Evolutionary conservation across 2,329 filamentous ascomycete species (phyloP).

Genomic region (Neurospora sp.): DNA sequence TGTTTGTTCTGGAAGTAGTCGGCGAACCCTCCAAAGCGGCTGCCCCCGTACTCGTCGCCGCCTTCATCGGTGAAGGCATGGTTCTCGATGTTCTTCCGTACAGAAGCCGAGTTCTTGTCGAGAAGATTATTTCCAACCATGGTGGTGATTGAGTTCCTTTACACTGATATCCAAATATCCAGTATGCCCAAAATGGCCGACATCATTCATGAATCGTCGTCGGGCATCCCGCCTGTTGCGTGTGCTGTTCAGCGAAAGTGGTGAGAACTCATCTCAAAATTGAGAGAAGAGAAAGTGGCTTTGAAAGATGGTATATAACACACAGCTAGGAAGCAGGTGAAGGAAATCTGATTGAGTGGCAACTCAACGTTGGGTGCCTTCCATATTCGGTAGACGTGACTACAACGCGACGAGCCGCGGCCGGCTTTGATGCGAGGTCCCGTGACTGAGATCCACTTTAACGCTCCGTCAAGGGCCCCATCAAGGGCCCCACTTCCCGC

Average conservation of each 20-base stretch:
- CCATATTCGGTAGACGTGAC: background rate
- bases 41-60: constrained; percentile 85
- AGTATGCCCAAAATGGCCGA: background rate
- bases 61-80: constrained; percentile 71
- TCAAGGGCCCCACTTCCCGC: background rate
- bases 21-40: constrained; percentile 76
- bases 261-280: background rate
- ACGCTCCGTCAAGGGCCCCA: background rate
- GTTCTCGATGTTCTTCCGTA: constrained; percentile 51
- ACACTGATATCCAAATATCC: background rate
- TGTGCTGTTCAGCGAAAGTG: background rate
- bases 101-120: constrained; percentile 52
- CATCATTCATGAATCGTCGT: background rate
- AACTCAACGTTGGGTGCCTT: background rate
- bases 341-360: background rate
- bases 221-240: background rate
- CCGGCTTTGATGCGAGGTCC: background rate
- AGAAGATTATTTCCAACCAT: constrained; percentile 20
- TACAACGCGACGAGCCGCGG: background rate
- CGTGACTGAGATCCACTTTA: background rate
- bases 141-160: background rate
- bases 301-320: background rate
- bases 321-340: background rate
- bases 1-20: constrained; percentile 96
- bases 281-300: background rate